Base-by-base conservation (phyloP, 495 filamentous ascomycete genomes). In the Lophiotrema nucula region DNA sequence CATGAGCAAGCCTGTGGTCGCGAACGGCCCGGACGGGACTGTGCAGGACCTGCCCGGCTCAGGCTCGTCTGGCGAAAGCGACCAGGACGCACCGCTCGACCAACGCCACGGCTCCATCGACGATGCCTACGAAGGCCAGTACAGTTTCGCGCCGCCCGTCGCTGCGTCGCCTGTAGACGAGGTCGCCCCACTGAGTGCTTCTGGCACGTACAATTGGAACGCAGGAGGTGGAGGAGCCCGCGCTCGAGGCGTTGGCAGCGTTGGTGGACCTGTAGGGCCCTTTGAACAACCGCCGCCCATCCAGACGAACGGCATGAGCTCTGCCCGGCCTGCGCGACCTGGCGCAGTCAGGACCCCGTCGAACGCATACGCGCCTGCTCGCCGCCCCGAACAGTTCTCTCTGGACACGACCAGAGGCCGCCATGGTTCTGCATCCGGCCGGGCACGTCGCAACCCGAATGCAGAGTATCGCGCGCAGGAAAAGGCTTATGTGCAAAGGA, bases 381-480 rank as follows among this genome's bases (percentile, higher is more conserved):
- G 88, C n/a, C 78, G 85, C 51, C 88, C 88, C 42, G 70, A 81
- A n/a, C 82, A 85, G 53, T 81, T 78, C 54, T 60, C 66, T 5
- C 49, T 66, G 25, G 56, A 60, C 46, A 68, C 58, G 24, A 56
- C 50, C 4, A 57, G 22, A 56, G 70, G 67, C 53, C 66, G 64
- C 24, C 65, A 66, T 57, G 67, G 50, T 24, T 60, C 55, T 11
- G 64, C 66, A 16, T 56, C 62, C 44, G 59, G 28, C 28, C 61
- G 61, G 27, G 37, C 37, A 21, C 58, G 61, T 43, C 61, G 79
- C 60, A 89, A 85, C 73, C 91, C 80, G 49, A 88, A 83, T 73
- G 85, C 87, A n/a, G 84, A 88, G 60, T 92, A 91, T 64, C 81
- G 81, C 67, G 91, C 83, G 57, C 92, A 88, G 72, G 84, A 87